Conservation (phyloP, 768 basidiomycete genomes). For the Rhodotorula graminis region DNA sequence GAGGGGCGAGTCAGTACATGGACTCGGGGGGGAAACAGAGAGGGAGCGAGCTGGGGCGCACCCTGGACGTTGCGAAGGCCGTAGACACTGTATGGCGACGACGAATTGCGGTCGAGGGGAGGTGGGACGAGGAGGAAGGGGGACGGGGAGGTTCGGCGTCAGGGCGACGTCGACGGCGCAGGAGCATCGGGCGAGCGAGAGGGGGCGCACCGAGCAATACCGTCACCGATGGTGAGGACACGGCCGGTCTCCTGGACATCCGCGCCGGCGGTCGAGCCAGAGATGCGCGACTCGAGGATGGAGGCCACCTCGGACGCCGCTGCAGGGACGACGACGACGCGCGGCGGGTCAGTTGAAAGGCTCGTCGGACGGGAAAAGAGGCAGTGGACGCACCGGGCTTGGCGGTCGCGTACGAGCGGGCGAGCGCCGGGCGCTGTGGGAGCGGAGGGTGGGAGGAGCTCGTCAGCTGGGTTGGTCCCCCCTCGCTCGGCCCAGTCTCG, state of each 20-base stretch:
- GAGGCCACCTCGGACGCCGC: slow-evolving; percentile 99
- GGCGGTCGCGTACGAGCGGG: slow-evolving; percentile 90
- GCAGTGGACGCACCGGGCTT: slow-evolving; percentile 74
- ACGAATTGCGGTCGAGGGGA: neutral
- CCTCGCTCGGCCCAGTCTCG: neutral
- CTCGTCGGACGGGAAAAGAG: neutral
- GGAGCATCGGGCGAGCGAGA: neutral
- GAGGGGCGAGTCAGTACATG: neutral
- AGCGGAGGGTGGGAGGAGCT: slow-evolving; percentile 16
- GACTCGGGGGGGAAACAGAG: too few species aligned
- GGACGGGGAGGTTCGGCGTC: neutral
- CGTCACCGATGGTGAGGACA: slow-evolving; percentile 77
- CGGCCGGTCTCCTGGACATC: slow-evolving; percentile 99
- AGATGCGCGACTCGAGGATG: slow-evolving; percentile 96
- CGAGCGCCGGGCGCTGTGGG: slow-evolving; percentile 38
- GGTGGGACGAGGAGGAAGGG: neutral
- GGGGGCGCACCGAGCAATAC: slow-evolving; percentile 62
- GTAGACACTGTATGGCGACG: slow-evolving; percentile 66
- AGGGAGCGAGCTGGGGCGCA: slow-evolving; percentile 45
- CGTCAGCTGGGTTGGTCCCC: neutral
- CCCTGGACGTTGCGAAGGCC: slow-evolving; percentile 98
- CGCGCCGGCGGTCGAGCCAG: slow-evolving; percentile 79
- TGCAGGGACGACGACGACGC: slow-evolving; percentile 44
- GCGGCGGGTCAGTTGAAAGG: slow-evolving; percentile 4
- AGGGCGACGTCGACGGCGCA: neutral